Conservation (phyloP, 169 alveolate genomes). For the Blepharisma undulans region DNA sequence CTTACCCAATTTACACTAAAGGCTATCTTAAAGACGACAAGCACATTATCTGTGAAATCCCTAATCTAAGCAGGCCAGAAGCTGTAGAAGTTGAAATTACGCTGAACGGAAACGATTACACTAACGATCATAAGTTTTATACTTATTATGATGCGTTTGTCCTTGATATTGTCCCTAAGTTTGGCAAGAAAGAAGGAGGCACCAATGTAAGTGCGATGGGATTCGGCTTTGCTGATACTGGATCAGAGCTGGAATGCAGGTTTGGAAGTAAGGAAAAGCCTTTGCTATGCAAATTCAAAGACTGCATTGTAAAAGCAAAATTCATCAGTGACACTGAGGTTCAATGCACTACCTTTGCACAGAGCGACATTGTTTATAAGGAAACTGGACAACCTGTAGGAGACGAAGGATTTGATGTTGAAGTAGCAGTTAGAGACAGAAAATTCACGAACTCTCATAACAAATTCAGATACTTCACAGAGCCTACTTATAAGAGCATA, state of each 20-base stretch:
- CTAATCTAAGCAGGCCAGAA: constrained; percentile 76
- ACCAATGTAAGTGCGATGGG: constrained; percentile 69
- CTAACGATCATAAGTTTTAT: constrained; percentile 66
- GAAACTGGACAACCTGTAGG: constrained; percentile 53
- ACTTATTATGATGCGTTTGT: constrained; percentile 84
- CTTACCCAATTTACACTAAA: constrained; percentile 57
- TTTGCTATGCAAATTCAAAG: constrained; percentile 47
- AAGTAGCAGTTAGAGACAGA: constrained; percentile 76
- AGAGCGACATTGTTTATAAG: constrained; percentile 41
- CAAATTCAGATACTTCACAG: constrained; percentile 68
- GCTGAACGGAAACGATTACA: constrained; percentile 77
- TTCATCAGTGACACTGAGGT: constrained; percentile 59
- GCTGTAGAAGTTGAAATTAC: constrained; percentile 73
- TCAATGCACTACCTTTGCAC: constrained; percentile 56
- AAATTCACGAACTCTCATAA: constrained; percentile 71
- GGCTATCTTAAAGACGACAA: constrained; percentile 55
- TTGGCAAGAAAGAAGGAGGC: constrained; percentile 67
- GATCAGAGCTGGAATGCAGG: constrained; percentile 57
- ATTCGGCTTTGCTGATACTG: constrained; percentile 78
- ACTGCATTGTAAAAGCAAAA: constrained; percentile 62
- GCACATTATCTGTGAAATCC: constrained; percentile 60
- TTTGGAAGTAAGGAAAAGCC: constrained; percentile 54
- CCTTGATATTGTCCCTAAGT: constrained; percentile 69
- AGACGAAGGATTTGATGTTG: constrained; percentile 66
- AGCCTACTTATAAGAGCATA: constrained; percentile 48